Base-by-base conservation (phyloP, 2,329 filamentous ascomycete species). In the Colletotrichum tamarilloi region DNA sequence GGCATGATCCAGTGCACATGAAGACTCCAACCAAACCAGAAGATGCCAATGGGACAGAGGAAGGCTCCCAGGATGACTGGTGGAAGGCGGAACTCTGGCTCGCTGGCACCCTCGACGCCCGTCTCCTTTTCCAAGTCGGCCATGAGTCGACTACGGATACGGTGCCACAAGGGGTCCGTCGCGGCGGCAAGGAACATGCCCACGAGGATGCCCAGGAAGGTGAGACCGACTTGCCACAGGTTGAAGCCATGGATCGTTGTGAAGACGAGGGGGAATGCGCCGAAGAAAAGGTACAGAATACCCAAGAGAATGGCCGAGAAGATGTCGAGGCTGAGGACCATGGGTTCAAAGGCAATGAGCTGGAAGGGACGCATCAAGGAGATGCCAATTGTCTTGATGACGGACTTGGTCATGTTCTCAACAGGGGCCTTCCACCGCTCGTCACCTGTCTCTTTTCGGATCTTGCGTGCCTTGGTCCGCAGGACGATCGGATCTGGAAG, bases 21-120 rank as follows among this genome's bases (percentile, higher is more conserved):
- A 92, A 95, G 16, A 93, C 94, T 95, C 93, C 95, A 98, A 9
- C 91, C 95, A 83, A 98, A 98, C 84, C 94, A 93, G 82, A 98
- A 97, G 19, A 98, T 84, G 7, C 94, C 94, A 68, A 93, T 85
- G 5, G 95, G 94, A 38, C 97, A 94, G 11, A 97, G 83, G 57
- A 95, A 82, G 0, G 92, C 92, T n/a, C 95, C 96, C 8, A 87
- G 80, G 64, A 95, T 93, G 24, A 92, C 90, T 42, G 94, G 91
- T 7, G 94, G 93, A 42, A 98, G 88, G 74, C 95, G 91, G 84
- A 93, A 97, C 84, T 98, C 96, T 9, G 96, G 95, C 85, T 98
- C 94, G 72, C 91, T 92, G 62, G 88, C 85, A 6, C 88, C 90
- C 68, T 84, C 78, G 72, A 86, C 79, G 5, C 88, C 88, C 56